These are phyloP conservation scores for Cetraspora pellucida DNA, from an alignment of 192 early-diverging fungal species.

Conservation along the genomic window DNA sequence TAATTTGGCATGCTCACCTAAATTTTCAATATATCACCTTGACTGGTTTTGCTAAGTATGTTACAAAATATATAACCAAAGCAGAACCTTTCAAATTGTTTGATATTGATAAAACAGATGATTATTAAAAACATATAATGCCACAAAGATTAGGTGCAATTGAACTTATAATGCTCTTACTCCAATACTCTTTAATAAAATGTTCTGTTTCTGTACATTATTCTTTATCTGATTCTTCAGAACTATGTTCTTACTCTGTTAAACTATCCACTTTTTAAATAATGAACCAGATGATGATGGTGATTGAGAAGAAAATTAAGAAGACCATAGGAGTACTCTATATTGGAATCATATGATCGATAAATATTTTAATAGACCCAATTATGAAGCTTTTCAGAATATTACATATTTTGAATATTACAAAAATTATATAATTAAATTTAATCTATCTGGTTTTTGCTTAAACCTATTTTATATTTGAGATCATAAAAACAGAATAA, in stretches of 20 bases:
- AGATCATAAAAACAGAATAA: background rate
- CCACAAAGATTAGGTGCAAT: background rate
- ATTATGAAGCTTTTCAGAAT: background rate
- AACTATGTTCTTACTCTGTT: background rate
- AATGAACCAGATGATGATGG: too few species aligned
- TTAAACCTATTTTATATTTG: background rate
- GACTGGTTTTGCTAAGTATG: background rate
- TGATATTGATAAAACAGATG: too few species aligned
- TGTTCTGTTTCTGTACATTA: background rate
- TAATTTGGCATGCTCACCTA: background rate
- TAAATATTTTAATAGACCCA: background rate
- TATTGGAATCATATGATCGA: background rate
- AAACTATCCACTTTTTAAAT: background rate
- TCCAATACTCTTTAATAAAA: too few species aligned
- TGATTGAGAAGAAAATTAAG: background rate
- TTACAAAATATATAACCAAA: constrained; percentile 11
- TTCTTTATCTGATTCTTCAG: background rate
- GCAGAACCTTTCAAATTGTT: background rate
- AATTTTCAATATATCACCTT: constrained; percentile 14
- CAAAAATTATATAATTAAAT: background rate
- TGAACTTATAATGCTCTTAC: background rate
- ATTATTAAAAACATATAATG: background rate
- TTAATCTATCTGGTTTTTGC: too few species aligned
- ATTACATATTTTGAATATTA: background rate
- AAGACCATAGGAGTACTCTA: background rate